A percentile compares a stretch with the other conserved stretches of the same genome.
Evolutionary conservation across 2,329 filamentous ascomycete genomes (phyloP).

Genomic region (Plectosphaerella cucumerina): DNA sequence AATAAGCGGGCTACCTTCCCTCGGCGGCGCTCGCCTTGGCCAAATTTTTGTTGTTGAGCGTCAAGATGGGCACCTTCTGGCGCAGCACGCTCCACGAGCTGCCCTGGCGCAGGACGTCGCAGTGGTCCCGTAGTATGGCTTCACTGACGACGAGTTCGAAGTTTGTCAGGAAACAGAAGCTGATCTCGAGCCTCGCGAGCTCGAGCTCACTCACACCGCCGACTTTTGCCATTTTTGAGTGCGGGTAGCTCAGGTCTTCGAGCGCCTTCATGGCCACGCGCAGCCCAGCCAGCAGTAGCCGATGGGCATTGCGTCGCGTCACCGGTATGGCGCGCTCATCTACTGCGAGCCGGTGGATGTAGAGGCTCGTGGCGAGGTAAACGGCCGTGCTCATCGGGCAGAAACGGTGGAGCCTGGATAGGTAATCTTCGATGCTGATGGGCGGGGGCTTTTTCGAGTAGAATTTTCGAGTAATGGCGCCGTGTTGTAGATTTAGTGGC

Average conservation of each 20-base stretch:
- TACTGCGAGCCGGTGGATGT: conserved; percentile 79
- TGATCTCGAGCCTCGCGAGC: conserved; percentile 81
- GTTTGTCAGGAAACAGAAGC: conserved; percentile 80
- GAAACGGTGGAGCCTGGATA: conserved; percentile 80
- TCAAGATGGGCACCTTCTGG: conserved; percentile 20
- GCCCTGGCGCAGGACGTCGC: conserved; percentile 24
- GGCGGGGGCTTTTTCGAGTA: conserved; percentile 84
- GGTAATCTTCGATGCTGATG: conserved; percentile 79
- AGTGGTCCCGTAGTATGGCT: conserved; percentile 26
- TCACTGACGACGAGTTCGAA: conserved; percentile 66
- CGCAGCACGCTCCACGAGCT: conserved; percentile 7
- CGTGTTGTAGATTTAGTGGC: conserved; percentile 72
- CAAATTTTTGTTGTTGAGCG: conserved; percentile 13
- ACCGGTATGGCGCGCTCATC: conserved; percentile 75
- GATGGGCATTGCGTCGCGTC: conserved; percentile 79
- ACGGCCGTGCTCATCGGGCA: conserved; percentile 93
- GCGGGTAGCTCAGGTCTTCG: conserved; percentile 87
- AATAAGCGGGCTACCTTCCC: neutral
- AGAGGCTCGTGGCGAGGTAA: conserved; percentile 83
- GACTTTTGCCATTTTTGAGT: conserved; percentile 78
- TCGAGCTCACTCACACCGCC: conserved; percentile 82
- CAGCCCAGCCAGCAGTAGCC: conserved; percentile 77
- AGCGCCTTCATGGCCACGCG: conserved; percentile 89
- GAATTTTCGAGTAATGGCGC: conserved; percentile 86
- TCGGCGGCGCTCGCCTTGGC: neutral